Evolutionary conservation across 768 basidiomycete species (phyloP), one percentile per base, ranked within the genome.

Genomic region (Pulveroboletus sp.): DNA sequence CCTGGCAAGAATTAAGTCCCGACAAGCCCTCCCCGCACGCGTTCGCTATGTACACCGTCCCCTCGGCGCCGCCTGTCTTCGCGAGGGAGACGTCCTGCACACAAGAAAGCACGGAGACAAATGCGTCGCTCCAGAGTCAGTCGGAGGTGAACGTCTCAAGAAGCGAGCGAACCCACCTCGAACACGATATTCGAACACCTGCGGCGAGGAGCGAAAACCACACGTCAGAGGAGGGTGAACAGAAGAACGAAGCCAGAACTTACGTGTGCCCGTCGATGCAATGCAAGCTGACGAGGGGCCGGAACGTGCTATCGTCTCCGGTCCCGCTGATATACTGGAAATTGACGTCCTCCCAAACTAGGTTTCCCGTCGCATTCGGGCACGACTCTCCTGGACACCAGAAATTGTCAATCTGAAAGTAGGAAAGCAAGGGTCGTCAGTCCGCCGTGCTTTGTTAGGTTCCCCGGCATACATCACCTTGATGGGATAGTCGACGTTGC

Each of bases 261-360:
- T 38, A 45, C 51, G 5, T 9, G 22, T 36, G 11, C 29, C 29
- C 45, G 0, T 43, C 1, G 24, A 47, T 27, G 8, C 47, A 53
- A 0, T 35, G 1, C 11, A 61, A 17, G 0, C 40, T 20, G 37
- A 61, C 41, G 24, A 19, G 19, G 2, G 55, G 40, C 6, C 42
- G 47, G 6, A 10, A 2, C 6, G 7, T 23, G 1, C 2, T 16
- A n/a, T n/a, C n/a, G 17, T 59, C 54, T 1, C 59, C 55, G 13
- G 58, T 37, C 14, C 50, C 55, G 16, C 5, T 36, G 17, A 60
- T 42, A 3, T 27, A 7, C 22, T 19, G 2, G 43, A 60, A 61
- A 13, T 30, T 43, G 23, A 54, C 30, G 34, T 50, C n/a, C 9
- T 43, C 1, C 50, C 50, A 60, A 24, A 31, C 43, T n/a, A 57